These are phyloP conservation scores for Phytopythium litorale DNA, from an alignment of 352 stramenopile genomes.

Conservation along the genomic window DNA sequence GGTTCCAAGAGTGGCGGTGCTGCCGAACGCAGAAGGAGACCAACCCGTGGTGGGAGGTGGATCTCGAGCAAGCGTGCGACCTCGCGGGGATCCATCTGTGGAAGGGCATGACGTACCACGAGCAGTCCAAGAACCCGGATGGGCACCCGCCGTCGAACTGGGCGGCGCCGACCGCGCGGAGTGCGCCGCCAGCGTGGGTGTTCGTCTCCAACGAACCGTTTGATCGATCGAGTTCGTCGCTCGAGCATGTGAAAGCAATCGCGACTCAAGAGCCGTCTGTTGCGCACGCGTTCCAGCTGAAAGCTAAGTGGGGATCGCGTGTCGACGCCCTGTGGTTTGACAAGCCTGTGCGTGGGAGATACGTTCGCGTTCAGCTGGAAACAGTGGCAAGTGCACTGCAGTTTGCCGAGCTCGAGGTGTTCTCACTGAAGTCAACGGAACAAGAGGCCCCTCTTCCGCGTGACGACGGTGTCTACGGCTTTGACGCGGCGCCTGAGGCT, in stretches of 20 bases:
- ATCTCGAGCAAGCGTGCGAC: slow-evolving; percentile 30
- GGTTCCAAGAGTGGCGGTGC: slow-evolving; percentile 66
- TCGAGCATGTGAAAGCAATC: slow-evolving; percentile 17
- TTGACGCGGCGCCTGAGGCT: slow-evolving; percentile 25
- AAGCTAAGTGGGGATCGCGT: slow-evolving; percentile 19
- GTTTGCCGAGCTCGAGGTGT: slow-evolving; percentile 68
- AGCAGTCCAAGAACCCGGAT: slow-evolving; percentile 40
- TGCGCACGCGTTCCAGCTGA: slow-evolving; percentile 19
- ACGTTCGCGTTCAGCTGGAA: slow-evolving; percentile 59
- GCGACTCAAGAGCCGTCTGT: background rate
- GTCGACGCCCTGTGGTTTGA: slow-evolving; percentile 20
- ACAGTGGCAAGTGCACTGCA: slow-evolving; percentile 33
- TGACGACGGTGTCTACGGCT: slow-evolving; percentile 64
- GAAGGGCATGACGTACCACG: slow-evolving; percentile 72
- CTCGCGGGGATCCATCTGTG: slow-evolving; percentile 56
- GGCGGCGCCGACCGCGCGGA: slow-evolving; percentile 21
- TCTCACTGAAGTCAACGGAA: slow-evolving; percentile 11
- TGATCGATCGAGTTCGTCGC: slow-evolving; percentile 9
- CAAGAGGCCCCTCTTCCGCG: slow-evolving; percentile 8
- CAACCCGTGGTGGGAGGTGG: slow-evolving; percentile 73
- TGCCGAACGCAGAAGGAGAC: slow-evolving; percentile 51
- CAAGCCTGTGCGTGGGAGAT: slow-evolving; percentile 24
- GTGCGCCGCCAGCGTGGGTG: slow-evolving; percentile 39
- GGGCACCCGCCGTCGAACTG: slow-evolving; percentile 39
- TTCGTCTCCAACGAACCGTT: slow-evolving; percentile 55